Base-by-base conservation (phyloP, 179 eudicot species). In the Corrigiola litoralis region DNA sequence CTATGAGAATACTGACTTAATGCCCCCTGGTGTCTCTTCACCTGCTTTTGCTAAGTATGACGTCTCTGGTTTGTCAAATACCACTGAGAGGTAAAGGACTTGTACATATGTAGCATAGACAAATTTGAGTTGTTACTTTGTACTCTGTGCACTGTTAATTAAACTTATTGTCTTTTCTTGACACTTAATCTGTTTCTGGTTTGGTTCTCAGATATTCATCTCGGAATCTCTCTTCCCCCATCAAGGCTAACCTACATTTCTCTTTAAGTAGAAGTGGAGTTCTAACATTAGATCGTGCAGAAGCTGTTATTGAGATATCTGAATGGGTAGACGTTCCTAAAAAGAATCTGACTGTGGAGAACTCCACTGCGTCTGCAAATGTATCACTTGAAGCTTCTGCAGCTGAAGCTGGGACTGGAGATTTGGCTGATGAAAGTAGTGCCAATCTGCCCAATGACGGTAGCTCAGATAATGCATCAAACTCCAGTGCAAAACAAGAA, bases 311-410 rank as follows among this genome's bases (percentile, higher is more conserved):
- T 73, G 97, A 90, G 77, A 83, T 90, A 65, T 80, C 97, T 56
- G 97, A 94, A 80, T 94, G 97, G 97, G 80, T 94, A 49, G 99
- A 90, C 79, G 88, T 90, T 62, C 97, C 99, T 32, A 82, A 80
- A 68, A 94, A 87, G 82, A 90, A 80, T 70, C 76, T 85, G 67
- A 86, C 87, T 0, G 58, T 80, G 25, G 96, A 84, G 54, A 90
- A 88, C 78, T 74, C 85, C 38, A 82, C 86, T 66, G 56, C 86
- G 67, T 74, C 85, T 10, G 79, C 77, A 63, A 86, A 94, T 68
- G 42, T 62, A 68, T 54, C 89, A 14, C 58, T 36, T 62, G 76
- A 73, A 58, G 67, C 72, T 57, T 71, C 89, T 67, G 64, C 92
- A 11, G 68, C 66, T 64, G 90, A 87, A 73, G 65, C 65, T 65